Evolutionary conservation across 2,329 filamentous ascomycete species (phyloP).

Genomic region (Geoglossum cookeanum): DNA sequence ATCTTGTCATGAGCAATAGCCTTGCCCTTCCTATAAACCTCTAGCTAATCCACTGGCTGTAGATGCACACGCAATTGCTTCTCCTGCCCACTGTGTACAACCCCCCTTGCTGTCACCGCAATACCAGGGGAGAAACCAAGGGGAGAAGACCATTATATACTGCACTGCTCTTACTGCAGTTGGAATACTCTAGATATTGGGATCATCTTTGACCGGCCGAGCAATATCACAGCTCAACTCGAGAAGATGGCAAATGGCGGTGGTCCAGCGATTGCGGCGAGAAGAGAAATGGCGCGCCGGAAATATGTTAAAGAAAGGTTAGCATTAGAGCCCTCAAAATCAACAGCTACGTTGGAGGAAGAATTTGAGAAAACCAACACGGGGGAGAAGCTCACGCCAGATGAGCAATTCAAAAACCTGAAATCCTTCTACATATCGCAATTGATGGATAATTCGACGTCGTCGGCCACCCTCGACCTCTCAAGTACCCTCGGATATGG

Average conservation of each 20-base stretch:
- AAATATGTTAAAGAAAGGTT: not conserved
- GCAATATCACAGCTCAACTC: slow-evolving; percentile 67
- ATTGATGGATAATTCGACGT: slow-evolving; percentile 6
- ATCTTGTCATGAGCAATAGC: not conserved
- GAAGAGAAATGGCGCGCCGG: slow-evolving; percentile 11
- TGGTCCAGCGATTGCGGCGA: slow-evolving; percentile 17
- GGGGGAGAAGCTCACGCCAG: not conserved
- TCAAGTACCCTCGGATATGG: slow-evolving; percentile 11
- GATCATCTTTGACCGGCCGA: slow-evolving; percentile 75
- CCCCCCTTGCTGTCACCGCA: slow-evolving; percentile 51
- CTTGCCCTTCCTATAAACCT: not conserved
- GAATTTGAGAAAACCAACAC: not conserved
- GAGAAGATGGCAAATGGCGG: slow-evolving; percentile 9
- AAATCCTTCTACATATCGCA: slow-evolving; percentile 15
- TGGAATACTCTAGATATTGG: slow-evolving; percentile 85
- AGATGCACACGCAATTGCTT: slow-evolving; percentile 91
- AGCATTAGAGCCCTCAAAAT: too few relatives aligned
- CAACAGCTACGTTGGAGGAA: not conserved
- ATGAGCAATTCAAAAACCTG: slow-evolving; percentile 5
- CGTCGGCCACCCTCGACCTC: not conserved
- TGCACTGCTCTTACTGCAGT: slow-evolving; percentile 78
- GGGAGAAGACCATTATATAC: slow-evolving; percentile 35
- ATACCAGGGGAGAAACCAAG: not conserved
- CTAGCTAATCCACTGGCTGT: slow-evolving; percentile 7
- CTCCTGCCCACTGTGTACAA: slow-evolving; percentile 77